Percentiles rank a stretch among this genome's conserved stretches.
These are phyloP conservation scores for Aegle marmelos DNA, from an alignment of 345 rosid genomes.

Conservation along the genomic window DNA sequence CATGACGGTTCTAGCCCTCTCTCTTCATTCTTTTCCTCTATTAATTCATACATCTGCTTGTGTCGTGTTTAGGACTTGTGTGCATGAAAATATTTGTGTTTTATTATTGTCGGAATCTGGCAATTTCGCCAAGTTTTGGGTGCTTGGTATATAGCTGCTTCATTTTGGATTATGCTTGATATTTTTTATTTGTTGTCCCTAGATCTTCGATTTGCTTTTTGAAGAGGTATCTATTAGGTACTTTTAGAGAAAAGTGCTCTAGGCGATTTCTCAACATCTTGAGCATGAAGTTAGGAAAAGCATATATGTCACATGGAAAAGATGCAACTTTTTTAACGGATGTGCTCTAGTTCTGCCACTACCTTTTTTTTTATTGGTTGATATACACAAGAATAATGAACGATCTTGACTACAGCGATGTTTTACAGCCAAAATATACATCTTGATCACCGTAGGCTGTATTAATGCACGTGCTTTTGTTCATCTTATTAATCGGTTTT, in stretches of 20 bases:
- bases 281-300: too few species aligned
- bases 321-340: neutral
- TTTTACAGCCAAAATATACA: too few species aligned
- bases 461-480: neutral
- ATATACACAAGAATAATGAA: neutral
- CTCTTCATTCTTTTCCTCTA: neutral
- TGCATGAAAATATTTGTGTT: neutral
- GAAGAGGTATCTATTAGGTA: neutral
- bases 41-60: neutral
- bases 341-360: neutral
- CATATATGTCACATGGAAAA: too few species aligned
- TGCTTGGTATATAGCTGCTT: neutral
- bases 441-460: neutral
- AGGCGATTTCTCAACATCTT: neutral
- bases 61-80: neutral
- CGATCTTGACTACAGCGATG: too few species aligned
- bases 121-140: neutral
- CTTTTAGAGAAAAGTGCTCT: neutral
- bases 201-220: neutral
- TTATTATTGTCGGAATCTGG: neutral
- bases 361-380: neutral
- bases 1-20: slow-evolving; percentile 16
- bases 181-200: too few species aligned
- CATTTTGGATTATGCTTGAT: neutral
- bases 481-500: neutral